These are phyloP conservation scores for Rhipidocladum racemiflorum DNA, from an alignment of 176 grass and related monocot genomes.

Conservation along the genomic window DNA sequence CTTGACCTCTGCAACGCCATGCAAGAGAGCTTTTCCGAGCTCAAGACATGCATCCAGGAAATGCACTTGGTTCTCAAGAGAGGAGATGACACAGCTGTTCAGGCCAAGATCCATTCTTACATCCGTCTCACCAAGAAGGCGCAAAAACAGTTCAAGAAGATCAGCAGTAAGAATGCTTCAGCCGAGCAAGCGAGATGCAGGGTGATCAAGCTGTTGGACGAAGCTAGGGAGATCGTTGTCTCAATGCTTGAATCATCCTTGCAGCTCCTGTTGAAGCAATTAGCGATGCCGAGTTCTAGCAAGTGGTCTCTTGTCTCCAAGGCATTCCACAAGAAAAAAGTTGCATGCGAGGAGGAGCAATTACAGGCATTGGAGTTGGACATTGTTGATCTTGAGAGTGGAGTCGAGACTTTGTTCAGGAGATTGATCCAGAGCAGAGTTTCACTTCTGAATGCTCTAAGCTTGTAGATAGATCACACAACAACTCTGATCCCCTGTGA, in stretches of 20 bases:
- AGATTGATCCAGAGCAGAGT: conserved; percentile 25
- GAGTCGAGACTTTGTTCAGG: not conserved
- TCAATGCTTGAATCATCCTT: conserved; percentile 21
- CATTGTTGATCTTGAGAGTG: not conserved
- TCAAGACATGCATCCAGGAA: conserved; percentile 14
- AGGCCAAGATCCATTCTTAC: conserved; percentile 22
- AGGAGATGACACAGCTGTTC: not conserved
- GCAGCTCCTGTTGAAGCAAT: conserved; percentile 1
- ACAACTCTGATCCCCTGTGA: not conserved
- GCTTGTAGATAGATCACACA: not conserved
- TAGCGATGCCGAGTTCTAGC: not conserved
- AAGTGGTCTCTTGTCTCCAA: conserved; percentile 35
- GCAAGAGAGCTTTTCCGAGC: conserved; percentile 6
- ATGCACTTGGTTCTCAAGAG: conserved; percentile 31
- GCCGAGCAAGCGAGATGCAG: conserved; percentile 18
- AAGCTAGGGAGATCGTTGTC: conserved; percentile 11
- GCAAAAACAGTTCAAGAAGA: conserved; percentile 44
- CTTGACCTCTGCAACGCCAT: conserved; percentile 28
- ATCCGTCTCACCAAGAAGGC: conserved; percentile 30
- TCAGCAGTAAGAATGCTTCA: conserved; percentile 22
- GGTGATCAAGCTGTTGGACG: conserved; percentile 8
- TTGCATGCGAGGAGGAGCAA: not conserved
- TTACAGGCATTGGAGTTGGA: conserved; percentile 22
- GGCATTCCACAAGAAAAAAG: not conserved
- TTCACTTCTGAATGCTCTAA: conserved; percentile 25